phyloP scores from a whole-genome alignment of 2,329 filamentous ascomycete species.

The Graphilbum sp. region DNA sequence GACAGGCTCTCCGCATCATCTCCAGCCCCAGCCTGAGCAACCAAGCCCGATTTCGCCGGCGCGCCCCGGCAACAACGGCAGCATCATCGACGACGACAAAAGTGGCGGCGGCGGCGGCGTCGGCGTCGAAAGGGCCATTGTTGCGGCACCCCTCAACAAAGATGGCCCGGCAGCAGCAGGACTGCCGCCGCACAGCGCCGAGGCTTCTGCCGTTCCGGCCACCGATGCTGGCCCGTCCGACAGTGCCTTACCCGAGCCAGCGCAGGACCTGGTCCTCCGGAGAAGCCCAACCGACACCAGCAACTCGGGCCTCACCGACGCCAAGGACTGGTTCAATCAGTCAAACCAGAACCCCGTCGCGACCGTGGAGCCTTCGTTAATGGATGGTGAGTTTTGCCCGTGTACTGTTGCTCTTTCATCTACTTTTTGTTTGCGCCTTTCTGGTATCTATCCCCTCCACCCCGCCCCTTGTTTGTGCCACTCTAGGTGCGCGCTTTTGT shows the following conservation, averaged over 20 bases:
- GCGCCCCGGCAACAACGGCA: neutral
- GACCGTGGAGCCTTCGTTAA: constrained; percentile 23
- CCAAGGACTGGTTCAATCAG: constrained; percentile 36
- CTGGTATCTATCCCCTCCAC: no score
- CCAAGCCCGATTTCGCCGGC: neutral
- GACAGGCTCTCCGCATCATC: neutral
- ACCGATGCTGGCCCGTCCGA: no score
- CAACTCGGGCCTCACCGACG: constrained; percentile 30
- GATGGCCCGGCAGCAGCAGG: neutral
- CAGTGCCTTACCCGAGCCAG: no score
- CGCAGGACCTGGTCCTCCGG: neutral
- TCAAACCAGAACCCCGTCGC: constrained; percentile 33
- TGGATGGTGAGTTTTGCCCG: constrained; percentile 26
- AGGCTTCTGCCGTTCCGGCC: neutral
- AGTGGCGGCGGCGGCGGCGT: no score
- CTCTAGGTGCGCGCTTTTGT: no score
- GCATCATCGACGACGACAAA: neutral
- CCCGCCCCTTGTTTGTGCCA: no score
- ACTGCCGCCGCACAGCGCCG: neutral
- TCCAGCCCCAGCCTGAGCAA: neutral
- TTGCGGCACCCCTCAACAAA: no score
- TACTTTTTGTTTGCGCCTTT: neutral
- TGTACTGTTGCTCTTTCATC: neutral
- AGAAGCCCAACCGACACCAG: constrained; percentile 24
- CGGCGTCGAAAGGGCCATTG: no score